These are phyloP conservation scores for Discostella stelligera DNA, from an alignment of 352 stramenopile genomes.

Conservation along the genomic window DNA sequence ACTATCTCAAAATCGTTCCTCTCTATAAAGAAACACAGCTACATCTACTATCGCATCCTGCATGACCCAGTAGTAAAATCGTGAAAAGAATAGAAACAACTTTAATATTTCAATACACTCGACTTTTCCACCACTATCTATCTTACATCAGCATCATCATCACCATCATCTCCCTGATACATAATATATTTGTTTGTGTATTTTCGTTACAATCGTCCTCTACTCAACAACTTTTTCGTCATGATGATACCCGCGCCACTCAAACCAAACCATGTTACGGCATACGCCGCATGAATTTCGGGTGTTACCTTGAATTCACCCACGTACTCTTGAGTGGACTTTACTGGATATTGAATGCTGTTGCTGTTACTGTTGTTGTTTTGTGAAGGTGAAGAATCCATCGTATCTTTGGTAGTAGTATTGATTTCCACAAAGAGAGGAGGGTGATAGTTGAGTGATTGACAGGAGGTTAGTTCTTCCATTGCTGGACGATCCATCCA, in stretches of 20 bases:
- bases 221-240: constrained; percentile 71
- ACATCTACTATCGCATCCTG: too few relatives aligned
- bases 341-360: constrained; percentile 35
- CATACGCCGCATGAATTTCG: constrained; percentile 72
- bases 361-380: constrained; percentile 9
- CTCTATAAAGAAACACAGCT: too few relatives aligned
- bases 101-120: neutral
- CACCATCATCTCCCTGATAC: neutral
- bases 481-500: constrained; percentile 68
- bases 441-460: constrained; percentile 5
- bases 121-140: neutral
- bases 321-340: constrained; percentile 49
- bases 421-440: constrained; percentile 42
- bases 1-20: too few relatives aligned
- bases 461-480: constrained; percentile 43
- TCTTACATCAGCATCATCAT: neutral
- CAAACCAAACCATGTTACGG: constrained; percentile 76
- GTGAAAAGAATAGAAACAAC: neutral
- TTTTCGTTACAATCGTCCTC: constrained; percentile 27
- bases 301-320: constrained; percentile 77
- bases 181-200: neutral
- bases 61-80: neutral
- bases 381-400: neutral
- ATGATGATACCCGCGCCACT: constrained; percentile 69
- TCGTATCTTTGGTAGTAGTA: neutral